Evolutionary conservation across 768 basidiomycete species (phyloP).

Genomic region (Lentinula boryana): DNA sequence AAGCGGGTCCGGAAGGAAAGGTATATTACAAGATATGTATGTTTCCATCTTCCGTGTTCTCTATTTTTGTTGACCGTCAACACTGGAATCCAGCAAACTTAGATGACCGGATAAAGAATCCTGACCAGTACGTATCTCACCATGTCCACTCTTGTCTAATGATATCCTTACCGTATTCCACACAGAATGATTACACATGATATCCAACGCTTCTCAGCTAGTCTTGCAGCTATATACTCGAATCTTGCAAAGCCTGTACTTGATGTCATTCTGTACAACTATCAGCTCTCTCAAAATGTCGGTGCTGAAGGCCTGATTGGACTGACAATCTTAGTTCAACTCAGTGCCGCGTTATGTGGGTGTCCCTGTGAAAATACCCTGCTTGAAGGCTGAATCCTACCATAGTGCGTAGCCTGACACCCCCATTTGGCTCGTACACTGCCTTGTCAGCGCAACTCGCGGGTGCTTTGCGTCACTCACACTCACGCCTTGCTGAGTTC

Average conservation of each 20-base stretch:
- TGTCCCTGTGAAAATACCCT: slow-evolving; percentile 8
- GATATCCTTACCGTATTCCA: neutral
- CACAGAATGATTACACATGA: slow-evolving; percentile 91
- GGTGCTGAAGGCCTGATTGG: slow-evolving; percentile 88
- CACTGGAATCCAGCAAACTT: slow-evolving; percentile 64
- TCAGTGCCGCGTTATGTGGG: slow-evolving; percentile 76
- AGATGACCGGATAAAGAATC: slow-evolving; percentile 94
- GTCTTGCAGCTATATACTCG: slow-evolving; percentile 89
- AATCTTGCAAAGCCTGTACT: slow-evolving; percentile 92
- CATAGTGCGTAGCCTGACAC: slow-evolving; percentile 84
- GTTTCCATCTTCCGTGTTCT: slow-evolving; percentile 15
- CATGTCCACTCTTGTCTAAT: neutral
- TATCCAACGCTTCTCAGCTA: slow-evolving; percentile 86
- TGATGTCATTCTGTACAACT: slow-evolving; percentile 93
- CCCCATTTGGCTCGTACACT: slow-evolving; percentile 88
- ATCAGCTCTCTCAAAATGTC: slow-evolving; percentile 88
- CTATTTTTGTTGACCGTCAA: neutral
- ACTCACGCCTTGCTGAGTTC: slow-evolving; percentile 86
- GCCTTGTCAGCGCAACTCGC: slow-evolving; percentile 84
- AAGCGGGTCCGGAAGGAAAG: slow-evolving; percentile 59
- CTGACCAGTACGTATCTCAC: slow-evolving; percentile 64
- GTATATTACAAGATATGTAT: slow-evolving; percentile 90
- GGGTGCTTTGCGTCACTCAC: slow-evolving; percentile 85
- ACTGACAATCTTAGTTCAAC: slow-evolving; percentile 79
- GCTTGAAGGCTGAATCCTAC: neutral